These are phyloP conservation scores for Apiospora aurea DNA, from an alignment of 2,329 filamentous ascomycete species.

Conservation along the genomic window DNA sequence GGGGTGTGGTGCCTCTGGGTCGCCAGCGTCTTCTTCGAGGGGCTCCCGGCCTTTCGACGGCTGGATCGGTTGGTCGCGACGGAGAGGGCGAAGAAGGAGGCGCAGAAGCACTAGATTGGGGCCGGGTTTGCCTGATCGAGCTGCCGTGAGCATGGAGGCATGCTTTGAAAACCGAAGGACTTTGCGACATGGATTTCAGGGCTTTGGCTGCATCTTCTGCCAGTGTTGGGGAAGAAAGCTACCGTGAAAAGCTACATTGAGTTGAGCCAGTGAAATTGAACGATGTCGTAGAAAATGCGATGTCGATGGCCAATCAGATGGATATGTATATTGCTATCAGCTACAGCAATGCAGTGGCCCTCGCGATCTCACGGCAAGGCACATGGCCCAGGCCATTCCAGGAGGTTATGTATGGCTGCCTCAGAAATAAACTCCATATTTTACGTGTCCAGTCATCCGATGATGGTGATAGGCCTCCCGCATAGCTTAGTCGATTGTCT, in stretches of 20 bases:
- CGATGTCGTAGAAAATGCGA: no score
- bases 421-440: background rate
- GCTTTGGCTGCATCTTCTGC: background rate
- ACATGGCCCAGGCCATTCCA: background rate
- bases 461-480: slow-evolving; percentile 1
- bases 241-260: background rate
- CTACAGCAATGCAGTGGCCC: background rate
- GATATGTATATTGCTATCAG: background rate
- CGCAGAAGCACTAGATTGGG: slow-evolving; percentile 46
- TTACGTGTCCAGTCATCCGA: background rate
- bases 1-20: slow-evolving; percentile 65
- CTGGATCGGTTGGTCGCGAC: slow-evolving; percentile 57
- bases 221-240: background rate
- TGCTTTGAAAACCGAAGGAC: background rate
- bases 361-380: background rate
- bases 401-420: background rate
- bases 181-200: background rate
- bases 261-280: background rate
- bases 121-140: background rate
- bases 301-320: background rate
- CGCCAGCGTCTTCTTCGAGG: slow-evolving; percentile 60
- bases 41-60: slow-evolving; percentile 55
- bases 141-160: background rate
- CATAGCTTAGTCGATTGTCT: slow-evolving; percentile 4
- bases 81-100: slow-evolving; percentile 50